phyloP scores from a whole-genome alignment of 345 rosid genomes.

The Leavenworthia alabamica region DNA sequence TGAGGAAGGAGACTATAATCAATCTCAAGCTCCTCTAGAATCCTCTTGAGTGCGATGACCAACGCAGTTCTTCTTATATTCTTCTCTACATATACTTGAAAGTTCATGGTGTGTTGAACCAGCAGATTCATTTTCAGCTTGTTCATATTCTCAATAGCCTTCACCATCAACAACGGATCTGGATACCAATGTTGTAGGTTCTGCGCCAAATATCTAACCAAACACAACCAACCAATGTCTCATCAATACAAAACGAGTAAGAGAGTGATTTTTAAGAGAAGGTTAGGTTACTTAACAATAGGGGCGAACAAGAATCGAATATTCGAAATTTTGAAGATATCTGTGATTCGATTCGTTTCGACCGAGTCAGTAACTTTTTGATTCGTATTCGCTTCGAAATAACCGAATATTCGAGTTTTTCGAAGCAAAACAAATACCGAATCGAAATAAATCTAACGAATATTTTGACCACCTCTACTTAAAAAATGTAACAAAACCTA shows the following conservation, averaged over 20 bases:
- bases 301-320: no score
- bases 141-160: conserved; percentile 48
- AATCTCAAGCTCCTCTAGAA: conserved; percentile 45
- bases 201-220: conserved; percentile 40
- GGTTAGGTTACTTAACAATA: not conserved
- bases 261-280: no score
- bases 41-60: conserved; percentile 39
- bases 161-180: conserved; percentile 38
- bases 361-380: no score
- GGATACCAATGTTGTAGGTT: conserved; percentile 40
- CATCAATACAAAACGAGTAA: no score
- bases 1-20: conserved; percentile 46
- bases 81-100: conserved; percentile 51
- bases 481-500: no score
- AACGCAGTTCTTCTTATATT: conserved; percentile 45
- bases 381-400: no score
- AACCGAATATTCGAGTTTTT: no score
- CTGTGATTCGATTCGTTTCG: no score
- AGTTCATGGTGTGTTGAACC: conserved; percentile 44
- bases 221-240: conserved; percentile 6
- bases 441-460: no score
- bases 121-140: conserved; percentile 41
- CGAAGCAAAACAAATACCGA: no score
- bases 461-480: no score
- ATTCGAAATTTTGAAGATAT: no score